Evolutionary conservation across 192 early-diverging fungal species (phyloP).

Genomic region (Coemansia sp.): DNA sequence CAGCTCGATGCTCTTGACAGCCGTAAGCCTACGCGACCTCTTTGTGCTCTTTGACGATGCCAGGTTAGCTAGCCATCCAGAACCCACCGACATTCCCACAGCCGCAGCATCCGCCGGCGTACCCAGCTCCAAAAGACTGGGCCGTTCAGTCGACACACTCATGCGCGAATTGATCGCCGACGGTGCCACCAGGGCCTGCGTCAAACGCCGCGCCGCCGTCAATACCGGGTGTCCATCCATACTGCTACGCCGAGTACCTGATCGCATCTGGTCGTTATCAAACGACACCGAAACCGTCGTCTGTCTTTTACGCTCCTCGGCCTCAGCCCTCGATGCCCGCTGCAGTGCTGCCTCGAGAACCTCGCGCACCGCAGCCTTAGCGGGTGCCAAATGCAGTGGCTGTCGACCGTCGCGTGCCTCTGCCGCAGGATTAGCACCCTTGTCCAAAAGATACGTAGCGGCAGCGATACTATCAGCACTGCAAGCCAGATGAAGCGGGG

Average conservation of each 20-base stretch:
- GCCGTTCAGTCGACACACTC: conserved; percentile 51
- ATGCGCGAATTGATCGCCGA: conserved; percentile 18
- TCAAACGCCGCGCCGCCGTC: conserved; percentile 27
- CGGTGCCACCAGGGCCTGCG: conserved; percentile 25
- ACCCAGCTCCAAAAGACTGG: conserved; percentile 39
- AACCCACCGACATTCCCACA: neutral
- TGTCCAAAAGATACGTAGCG: conserved; percentile 28
- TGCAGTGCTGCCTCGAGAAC: conserved; percentile 14
- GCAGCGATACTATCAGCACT: neutral
- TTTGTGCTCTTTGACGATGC: neutral
- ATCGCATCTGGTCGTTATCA: neutral
- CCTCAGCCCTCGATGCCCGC: conserved; percentile 17
- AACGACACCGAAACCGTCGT: conserved; percentile 4
- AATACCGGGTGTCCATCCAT: conserved; percentile 16
- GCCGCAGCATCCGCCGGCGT: neutral
- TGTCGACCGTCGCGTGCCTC: conserved; percentile 2
- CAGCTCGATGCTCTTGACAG: neutral
- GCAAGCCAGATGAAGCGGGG: conserved; percentile 36
- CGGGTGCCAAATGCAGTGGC: conserved; percentile 4
- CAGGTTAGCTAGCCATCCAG: conserved; percentile 20
- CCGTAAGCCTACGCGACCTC: neutral
- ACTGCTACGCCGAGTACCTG: conserved; percentile 2
- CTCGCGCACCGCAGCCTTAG: neutral
- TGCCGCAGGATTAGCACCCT: conserved; percentile 33
- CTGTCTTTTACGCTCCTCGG: conserved; percentile 21